These are phyloP conservation scores for Herpotrichia juniperi DNA, from an alignment of 2,329 filamentous ascomycete species.

Conservation along the genomic window DNA sequence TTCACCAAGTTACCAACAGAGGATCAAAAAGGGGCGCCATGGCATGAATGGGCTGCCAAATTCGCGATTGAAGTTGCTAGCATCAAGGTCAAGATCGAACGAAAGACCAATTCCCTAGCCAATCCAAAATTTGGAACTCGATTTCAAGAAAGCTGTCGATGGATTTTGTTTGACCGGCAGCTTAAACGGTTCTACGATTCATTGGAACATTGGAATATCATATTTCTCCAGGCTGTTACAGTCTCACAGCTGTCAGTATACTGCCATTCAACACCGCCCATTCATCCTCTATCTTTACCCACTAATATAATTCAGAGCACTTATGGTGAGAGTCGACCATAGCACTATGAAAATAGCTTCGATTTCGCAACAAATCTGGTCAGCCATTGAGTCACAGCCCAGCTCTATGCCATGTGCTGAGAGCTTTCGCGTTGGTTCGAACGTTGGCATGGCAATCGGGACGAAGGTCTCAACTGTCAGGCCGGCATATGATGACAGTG, in stretches of 20 bases:
- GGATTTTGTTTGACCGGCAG: conserved; percentile 13
- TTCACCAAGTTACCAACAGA: conserved; percentile 6
- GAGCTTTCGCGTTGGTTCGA: too few relatives aligned
- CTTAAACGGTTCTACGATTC: conserved; percentile 12
- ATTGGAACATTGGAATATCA: conserved; percentile 12
- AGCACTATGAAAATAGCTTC: too few relatives aligned
- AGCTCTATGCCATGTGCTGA: too few relatives aligned
- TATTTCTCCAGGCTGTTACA: conserved; percentile 7
- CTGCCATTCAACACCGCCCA: background rate
- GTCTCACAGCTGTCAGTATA: conserved; percentile 5
- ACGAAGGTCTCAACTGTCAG: too few relatives aligned
- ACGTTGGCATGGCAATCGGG: too few relatives aligned
- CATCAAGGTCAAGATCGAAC: background rate
- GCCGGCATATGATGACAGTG: too few relatives aligned
- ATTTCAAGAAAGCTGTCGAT: conserved; percentile 7
- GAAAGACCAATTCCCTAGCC: background rate
- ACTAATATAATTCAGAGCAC: too few relatives aligned
- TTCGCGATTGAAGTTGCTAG: background rate
- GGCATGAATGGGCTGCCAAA: background rate
- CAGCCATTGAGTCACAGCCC: too few relatives aligned
- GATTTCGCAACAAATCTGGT: too few relatives aligned
- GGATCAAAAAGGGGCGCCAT: background rate
- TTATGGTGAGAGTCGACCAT: too few relatives aligned
- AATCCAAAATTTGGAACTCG: background rate
- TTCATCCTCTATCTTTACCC: too few relatives aligned